A percentile compares a stretch with the other conserved stretches of the same genome.
Conservation (phyloP, 23 red algal species). For the Pyropia yezoensis region DNA sequence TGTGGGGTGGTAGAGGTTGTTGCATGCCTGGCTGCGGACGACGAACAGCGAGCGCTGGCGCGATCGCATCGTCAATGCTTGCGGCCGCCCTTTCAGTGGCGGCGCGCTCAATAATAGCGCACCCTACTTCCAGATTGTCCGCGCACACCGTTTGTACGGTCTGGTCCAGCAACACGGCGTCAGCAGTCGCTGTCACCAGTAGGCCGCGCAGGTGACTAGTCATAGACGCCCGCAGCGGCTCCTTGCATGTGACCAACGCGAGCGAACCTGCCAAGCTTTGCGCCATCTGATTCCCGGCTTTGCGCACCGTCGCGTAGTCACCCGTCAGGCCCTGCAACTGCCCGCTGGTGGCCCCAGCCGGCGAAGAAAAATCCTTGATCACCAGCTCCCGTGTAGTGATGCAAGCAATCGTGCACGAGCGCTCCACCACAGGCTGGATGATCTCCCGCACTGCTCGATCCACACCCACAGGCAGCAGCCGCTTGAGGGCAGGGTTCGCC, state of each 20-base stretch:
- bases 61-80: conserved; percentile 64
- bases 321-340: too few species aligned
- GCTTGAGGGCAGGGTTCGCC: conserved; percentile 58
- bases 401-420: conserved; percentile 71
- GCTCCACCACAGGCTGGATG: conserved; percentile 90
- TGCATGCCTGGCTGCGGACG: conserved; percentile 11
- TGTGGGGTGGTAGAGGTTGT: background rate
- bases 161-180: conserved; percentile 73
- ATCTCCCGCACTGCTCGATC: conserved; percentile 94
- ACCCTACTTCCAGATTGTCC: conserved; percentile 83
- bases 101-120: conserved; percentile 88
- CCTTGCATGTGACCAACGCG: conserved; percentile 93
- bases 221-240: conserved; percentile 83
- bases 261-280: conserved; percentile 79
- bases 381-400: conserved; percentile 91
- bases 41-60: conserved; percentile 24
- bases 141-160: conserved; percentile 74
- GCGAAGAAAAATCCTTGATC: conserved; percentile 79
- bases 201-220: conserved; percentile 60
- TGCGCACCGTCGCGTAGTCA: conserved; percentile 30
- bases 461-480: conserved; percentile 62
- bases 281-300: conserved; percentile 79
- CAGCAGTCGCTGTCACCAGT: conserved; percentile 36
- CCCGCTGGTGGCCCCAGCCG: background rate
- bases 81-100: conserved; percentile 59